Evolutionary conservation across 306 rosid species (phyloP), one percentile per base, ranked within the genome.

Genomic region (Cotoneaster glaucophyllus): DNA sequence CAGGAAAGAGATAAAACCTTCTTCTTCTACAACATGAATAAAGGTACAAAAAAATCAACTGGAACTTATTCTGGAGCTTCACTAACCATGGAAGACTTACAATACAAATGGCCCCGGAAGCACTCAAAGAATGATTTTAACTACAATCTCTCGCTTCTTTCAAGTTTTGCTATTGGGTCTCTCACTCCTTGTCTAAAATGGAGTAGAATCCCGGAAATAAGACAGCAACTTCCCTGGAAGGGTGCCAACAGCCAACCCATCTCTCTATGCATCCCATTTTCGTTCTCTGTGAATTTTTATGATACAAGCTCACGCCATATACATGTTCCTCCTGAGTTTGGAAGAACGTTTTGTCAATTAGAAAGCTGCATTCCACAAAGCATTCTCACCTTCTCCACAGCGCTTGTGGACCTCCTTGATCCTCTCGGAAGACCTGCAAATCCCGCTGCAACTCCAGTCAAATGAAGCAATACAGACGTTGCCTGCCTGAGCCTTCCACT

Each of bases 401-500:
- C 91, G 83, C 57, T 81, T 77, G 71, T 87, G 91, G 72, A 87
- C 91, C 78, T 87, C 91, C 80, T 87, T 87, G 74, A 87, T 87
- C 81, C 88, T 81, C 84, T 87, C 91, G 1, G 76, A 85, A 10
- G 91, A 87, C 74, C 54, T 87, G 87, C 91, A 87, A 31, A 87
- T 82, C 50, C 91, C 91, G n/a, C 91, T 87, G 78, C 91, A 87
- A 75, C 74, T 87, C 91, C 91, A 87, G 63, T 87, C 91, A 3
- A 85, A 87, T 4, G 91, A 87, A 34, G 91, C 91, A 34, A 85
- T 83, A 8, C 91, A 87, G 18, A 85, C 45, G 71, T 87, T 87
- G 72, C 91, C 91, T 11, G 91, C 91, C 74, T 87, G 88, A 67
- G 88, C 91, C 80, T 87, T 87, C 91, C 91, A 87, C 74, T 85